phyloP scores from a whole-genome alignment of 2,329 filamentous ascomycete species.

The Phyllosticta ampelicida region DNA sequence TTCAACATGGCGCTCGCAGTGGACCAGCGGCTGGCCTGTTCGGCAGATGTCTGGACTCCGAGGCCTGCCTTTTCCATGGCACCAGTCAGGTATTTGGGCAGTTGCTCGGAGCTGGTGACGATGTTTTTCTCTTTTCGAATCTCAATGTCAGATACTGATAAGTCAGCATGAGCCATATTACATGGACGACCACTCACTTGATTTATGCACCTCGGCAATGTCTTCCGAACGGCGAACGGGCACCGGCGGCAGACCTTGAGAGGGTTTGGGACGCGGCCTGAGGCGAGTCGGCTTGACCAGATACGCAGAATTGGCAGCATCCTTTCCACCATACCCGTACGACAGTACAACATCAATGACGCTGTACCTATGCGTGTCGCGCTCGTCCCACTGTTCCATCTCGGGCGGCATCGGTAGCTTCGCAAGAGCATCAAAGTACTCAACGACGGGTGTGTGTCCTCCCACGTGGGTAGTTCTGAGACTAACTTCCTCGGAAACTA shows the following conservation, averaged over 20 bases:
- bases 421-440: conserved; percentile 30
- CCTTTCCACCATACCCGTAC: conserved; percentile 11
- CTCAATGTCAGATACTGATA: neutral
- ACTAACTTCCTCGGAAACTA: conserved; percentile 24
- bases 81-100: neutral
- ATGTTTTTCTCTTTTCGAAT: neutral
- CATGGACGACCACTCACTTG: no score
- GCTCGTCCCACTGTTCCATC: conserved; percentile 21
- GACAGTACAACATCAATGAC: conserved; percentile 26
- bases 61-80: neutral
- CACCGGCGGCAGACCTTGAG: neutral
- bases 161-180: neutral
- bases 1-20: neutral
- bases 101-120: neutral
- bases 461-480: conserved; percentile 23
- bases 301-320: neutral
- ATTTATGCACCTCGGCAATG: neutral
- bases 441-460: conserved; percentile 24
- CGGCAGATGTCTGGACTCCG: neutral
- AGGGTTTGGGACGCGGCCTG: neutral
- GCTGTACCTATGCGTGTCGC: conserved; percentile 22
- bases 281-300: neutral
- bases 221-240: neutral
- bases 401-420: conserved; percentile 26
- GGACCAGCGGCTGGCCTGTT: neutral